Percentiles rank a stretch among this genome's conserved stretches.
Evolutionary conservation across 352 stramenopile species (phyloP).

Genomic region (Blastocystis sp.): DNA sequence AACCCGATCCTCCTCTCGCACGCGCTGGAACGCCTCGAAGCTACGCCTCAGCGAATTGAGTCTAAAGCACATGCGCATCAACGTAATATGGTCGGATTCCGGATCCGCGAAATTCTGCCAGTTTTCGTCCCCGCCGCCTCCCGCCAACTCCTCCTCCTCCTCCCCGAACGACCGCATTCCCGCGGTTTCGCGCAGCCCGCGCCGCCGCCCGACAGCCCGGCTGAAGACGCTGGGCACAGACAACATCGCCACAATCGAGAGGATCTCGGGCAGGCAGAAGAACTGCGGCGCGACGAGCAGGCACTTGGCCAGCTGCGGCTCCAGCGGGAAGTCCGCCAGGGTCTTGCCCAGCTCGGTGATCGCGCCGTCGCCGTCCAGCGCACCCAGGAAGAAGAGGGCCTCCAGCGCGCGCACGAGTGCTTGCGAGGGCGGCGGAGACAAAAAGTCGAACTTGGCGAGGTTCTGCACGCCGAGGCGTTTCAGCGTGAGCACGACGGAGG

Average conservation of each 20-base stretch:
- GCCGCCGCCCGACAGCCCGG: constrained; percentile 81
- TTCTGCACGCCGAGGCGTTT: constrained; percentile 84
- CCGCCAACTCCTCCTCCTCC: neutral
- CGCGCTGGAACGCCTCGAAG: constrained; percentile 89
- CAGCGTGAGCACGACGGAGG: constrained; percentile 92
- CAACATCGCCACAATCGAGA: constrained; percentile 93
- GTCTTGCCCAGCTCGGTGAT: constrained; percentile 85
- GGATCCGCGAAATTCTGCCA: constrained; percentile 17
- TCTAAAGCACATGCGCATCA: constrained; percentile 88
- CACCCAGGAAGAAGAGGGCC: constrained; percentile 94
- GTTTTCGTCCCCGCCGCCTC: neutral
- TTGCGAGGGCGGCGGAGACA: constrained; percentile 95
- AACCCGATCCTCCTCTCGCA: constrained; percentile 77
- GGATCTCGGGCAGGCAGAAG: constrained; percentile 80
- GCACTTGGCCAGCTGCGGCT: constrained; percentile 95
- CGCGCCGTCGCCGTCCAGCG: constrained; percentile 92
- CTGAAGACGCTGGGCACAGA: constrained; percentile 91
- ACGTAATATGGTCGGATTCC: constrained; percentile 88
- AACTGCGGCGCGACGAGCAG: constrained; percentile 90
- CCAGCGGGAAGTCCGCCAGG: constrained; percentile 92
- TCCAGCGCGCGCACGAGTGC: constrained; percentile 96
- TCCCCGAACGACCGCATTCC: constrained; percentile 5
- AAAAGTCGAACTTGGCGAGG: constrained; percentile 84
- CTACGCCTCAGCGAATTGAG: neutral
- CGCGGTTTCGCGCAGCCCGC: neutral